These are phyloP conservation scores for Colletotrichum orchidophilum DNA, from an alignment of 2,329 filamentous ascomycete genomes.

Conservation along the genomic window DNA sequence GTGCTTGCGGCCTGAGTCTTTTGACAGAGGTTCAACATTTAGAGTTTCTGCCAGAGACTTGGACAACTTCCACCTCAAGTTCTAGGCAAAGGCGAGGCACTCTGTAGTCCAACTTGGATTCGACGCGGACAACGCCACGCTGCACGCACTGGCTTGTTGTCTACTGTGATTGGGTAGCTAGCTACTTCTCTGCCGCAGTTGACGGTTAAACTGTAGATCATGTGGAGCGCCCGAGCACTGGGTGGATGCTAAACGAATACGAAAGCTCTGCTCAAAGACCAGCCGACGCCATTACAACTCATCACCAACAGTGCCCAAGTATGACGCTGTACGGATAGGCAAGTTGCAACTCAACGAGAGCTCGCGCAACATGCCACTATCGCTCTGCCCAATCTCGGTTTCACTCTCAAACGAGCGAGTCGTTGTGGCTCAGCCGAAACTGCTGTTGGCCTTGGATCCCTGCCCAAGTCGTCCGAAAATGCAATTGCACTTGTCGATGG, in stretches of 20 bases:
- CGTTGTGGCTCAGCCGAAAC: background rate
- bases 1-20: background rate
- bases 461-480: background rate
- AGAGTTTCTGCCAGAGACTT: background rate
- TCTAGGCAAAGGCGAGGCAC: background rate
- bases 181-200: too few relatives aligned
- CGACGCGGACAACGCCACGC: too few relatives aligned
- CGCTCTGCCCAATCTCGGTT: background rate
- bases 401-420: background rate
- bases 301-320: too few relatives aligned
- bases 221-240: background rate
- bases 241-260: background rate
- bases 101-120: too few relatives aligned
- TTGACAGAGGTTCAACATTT: background rate
- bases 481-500: background rate
- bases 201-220: background rate
- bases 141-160: background rate
- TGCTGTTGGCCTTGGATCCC: background rate
- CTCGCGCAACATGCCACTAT: background rate
- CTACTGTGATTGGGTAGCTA: background rate
- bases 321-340: too few relatives aligned
- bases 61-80: background rate
- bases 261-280: background rate
- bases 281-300: too few relatives aligned
- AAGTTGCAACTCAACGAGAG: too few relatives aligned